Percentiles rank a stretch among this genome's conserved stretches.
Conservation (phyloP, 2,329 filamentous ascomycete genomes). For the Colletotrichum filicis region DNA sequence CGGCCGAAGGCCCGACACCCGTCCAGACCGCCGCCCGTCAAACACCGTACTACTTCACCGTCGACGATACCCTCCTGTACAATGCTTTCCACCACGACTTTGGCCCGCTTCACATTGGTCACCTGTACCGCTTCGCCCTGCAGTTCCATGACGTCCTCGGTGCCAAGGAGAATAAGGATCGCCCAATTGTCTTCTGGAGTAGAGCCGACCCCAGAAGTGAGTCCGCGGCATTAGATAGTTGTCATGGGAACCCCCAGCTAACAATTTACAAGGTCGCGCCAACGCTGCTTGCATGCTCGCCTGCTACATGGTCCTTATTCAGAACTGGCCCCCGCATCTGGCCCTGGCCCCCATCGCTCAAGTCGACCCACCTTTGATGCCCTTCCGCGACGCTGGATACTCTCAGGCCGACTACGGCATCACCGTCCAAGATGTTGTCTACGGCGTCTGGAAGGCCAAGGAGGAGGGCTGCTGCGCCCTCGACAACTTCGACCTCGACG, state of each 20-base stretch:
- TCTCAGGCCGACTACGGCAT: slow-evolving; percentile 97
- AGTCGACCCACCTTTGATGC: slow-evolving; percentile 97
- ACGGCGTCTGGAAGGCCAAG: slow-evolving; percentile 98
- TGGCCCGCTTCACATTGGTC: slow-evolving; percentile 95
- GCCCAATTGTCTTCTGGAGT: slow-evolving; percentile 96
- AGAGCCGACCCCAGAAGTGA: slow-evolving; percentile 89
- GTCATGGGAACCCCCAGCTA: slow-evolving; percentile 38
- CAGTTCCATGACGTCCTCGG: slow-evolving; percentile 95
- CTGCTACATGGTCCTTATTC: slow-evolving; percentile 98
- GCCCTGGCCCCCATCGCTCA: slow-evolving; percentile 96
- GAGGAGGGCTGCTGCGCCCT: slow-evolving; percentile 92
- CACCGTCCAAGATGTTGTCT: slow-evolving; percentile 96
- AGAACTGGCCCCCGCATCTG: slow-evolving; percentile 96
- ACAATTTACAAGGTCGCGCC: slow-evolving; percentile 73
- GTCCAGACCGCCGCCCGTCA: slow-evolving; percentile 51
- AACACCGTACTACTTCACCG: slow-evolving; percentile 91
- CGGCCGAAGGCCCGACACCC: slow-evolving; percentile 61
- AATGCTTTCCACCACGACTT: slow-evolving; percentile 99
- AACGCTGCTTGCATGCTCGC: slow-evolving; percentile 96
- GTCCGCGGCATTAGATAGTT: slow-evolving; percentile 44
- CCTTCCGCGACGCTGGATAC: slow-evolving; percentile 97
- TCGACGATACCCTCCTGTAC: slow-evolving; percentile 92
- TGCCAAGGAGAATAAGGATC: slow-evolving; percentile 88
- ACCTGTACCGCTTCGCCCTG: slow-evolving; percentile 95
- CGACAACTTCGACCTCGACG: slow-evolving; percentile 94